Conservation (phyloP, 2,329 filamentous ascomycete genomes). For the Beauveria caledonica region DNA sequence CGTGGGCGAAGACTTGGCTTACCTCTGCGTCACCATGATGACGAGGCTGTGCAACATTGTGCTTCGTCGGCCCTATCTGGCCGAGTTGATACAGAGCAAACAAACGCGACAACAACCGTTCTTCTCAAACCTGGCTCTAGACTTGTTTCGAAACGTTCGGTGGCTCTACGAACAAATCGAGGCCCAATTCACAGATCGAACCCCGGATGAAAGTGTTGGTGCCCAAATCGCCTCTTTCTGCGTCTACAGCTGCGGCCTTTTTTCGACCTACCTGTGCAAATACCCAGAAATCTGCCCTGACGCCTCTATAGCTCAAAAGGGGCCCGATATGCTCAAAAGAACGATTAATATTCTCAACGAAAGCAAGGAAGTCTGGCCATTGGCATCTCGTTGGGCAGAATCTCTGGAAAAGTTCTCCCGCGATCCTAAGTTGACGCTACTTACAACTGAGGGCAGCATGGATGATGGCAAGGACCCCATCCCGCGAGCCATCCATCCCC, state of each 20-base stretch:
- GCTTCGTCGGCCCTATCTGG: constrained; percentile 44
- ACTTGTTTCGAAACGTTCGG: constrained; percentile 42
- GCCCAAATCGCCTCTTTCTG: constrained; percentile 48
- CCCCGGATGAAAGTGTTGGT: constrained; percentile 40
- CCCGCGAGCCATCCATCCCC: constrained; percentile 17
- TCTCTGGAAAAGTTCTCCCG: constrained; percentile 39
- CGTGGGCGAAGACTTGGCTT: constrained; percentile 42
- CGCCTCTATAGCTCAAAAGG: constrained; percentile 28
- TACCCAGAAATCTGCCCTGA: constrained; percentile 40
- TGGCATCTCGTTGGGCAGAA: constrained; percentile 45
- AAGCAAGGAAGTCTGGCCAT: constrained; percentile 43
- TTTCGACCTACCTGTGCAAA: constrained; percentile 44
- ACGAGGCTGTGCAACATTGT: constrained; percentile 49
- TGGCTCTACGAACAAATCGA: constrained; percentile 42
- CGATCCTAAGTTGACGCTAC: constrained; percentile 32
- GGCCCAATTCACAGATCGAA: constrained; percentile 39
- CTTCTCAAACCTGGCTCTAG: constrained; percentile 35
- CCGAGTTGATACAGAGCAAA: constrained; percentile 37
- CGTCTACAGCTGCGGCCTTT: constrained; percentile 46
- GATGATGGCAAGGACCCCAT: constrained; percentile 35
- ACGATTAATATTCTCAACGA: constrained; percentile 38
- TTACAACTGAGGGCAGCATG: constrained; percentile 39
- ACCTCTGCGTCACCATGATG: constrained; percentile 47
- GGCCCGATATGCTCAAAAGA: constrained; percentile 37
- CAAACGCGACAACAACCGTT: constrained; percentile 30